Conservation (phyloP, 2,329 filamentous ascomycete species). For the Alternaria ethzedia region DNA sequence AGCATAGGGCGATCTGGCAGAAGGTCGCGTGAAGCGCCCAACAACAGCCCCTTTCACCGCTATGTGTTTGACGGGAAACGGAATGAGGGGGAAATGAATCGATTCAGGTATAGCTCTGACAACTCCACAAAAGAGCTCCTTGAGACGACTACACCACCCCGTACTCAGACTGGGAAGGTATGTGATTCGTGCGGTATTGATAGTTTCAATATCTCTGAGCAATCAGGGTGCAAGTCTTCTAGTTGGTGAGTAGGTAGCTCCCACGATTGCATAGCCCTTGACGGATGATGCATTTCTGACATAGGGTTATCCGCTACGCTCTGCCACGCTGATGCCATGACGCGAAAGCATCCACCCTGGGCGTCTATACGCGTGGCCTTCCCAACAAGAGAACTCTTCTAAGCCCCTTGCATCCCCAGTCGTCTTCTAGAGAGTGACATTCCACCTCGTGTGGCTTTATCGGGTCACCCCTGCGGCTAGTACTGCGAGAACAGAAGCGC, state of each 20-base stretch:
- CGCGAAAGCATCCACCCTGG: not conserved
- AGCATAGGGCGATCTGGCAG: not conserved
- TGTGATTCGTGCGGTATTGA: constrained; percentile 8
- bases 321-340: not conserved
- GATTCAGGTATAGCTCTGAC: constrained; percentile 14
- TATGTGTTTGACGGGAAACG: constrained; percentile 18
- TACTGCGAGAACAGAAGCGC: not conserved
- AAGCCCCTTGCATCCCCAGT: not conserved
- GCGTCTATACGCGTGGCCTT: not conserved
- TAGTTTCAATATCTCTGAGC: not conserved
- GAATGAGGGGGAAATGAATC: constrained; percentile 19
- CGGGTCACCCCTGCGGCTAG: not conserved
- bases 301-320: not conserved
- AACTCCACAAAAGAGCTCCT: constrained; percentile 1
- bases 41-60: not conserved
- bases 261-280: not conserved
- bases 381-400: not conserved
- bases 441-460: not conserved
- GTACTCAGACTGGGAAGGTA: not conserved
- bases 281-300: not conserved
- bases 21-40: not conserved
- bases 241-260: not conserved
- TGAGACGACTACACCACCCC: not conserved
- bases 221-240: not conserved
- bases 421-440: not conserved